Base-by-base conservation (phyloP, 164 flowering plant genomes). In the grape (Vitis vinifera) region DNA sequence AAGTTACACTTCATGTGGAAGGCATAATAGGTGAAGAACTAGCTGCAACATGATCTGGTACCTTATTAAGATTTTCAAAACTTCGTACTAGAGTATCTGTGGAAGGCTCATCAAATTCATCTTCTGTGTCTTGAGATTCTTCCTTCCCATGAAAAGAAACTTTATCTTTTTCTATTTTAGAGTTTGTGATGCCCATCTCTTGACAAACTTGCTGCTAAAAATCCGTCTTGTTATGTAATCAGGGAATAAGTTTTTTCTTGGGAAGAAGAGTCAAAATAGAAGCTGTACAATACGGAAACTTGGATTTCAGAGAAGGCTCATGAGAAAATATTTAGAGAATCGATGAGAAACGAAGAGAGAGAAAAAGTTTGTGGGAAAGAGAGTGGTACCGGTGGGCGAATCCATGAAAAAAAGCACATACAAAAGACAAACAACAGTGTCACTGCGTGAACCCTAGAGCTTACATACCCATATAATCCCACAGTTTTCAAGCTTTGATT, bases 31-130 rank as follows among this genome's bases (percentile, higher is more conserved):
- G 19, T 17, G 19, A 17, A 17, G 19, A 17, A 17, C 19, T 17
- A 17, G 19, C 19, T 17, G 19, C 19, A 17, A 17, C 19, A 17
- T 17, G 19, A 17, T 17, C 19, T 17, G 0, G 19, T 17, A 17
- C 19, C 19, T 17, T 0, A 17, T 17, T 17, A 17, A 17, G 19
- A 69, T 89, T 91, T 71, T 86, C 80, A 78, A 88, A 87, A 69
- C 88, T 91, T 69, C 86, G 77, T 71, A 89, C 91, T n/a, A 89
- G 82, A 60, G 83, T 83, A 51, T 83, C 86, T 1, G 86, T 37
- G 31, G 90, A 69, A 62, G 92, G 91, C 50, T 92, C 92, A 71
- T 85, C 92, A 81, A 87, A 91, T 70, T 91, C 97, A 73, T 89
- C 95, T n/a, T 89, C 97, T 13, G 92, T 85, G 27, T 76, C 87